Evolutionary conservation across 2,329 filamentous ascomycete genomes (phyloP).

Genomic region (Karstenula rhodostoma): DNA sequence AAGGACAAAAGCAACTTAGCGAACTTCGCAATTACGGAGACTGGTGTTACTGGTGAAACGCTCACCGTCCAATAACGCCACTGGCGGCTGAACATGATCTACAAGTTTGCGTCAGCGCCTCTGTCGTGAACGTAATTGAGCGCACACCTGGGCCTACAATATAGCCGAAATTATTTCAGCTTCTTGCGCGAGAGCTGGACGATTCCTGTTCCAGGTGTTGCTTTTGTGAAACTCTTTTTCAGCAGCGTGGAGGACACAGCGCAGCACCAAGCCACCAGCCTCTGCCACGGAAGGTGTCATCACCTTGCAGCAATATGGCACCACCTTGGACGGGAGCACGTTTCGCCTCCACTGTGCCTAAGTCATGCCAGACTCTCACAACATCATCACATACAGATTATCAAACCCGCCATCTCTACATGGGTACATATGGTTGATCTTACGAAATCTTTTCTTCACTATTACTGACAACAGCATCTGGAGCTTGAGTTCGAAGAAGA

Average conservation of each 20-base stretch:
- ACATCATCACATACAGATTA: neutral
- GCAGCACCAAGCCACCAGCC: neutral
- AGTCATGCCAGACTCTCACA: neutral
- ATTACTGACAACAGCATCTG: neutral
- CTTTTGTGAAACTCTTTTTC: neutral
- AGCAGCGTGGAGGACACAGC: neutral
- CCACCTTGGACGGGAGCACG: neutral
- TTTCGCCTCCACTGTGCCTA: neutral
- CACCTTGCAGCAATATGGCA: neutral
- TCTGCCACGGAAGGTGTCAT: neutral
- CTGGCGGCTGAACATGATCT: slow-evolving; percentile 4
- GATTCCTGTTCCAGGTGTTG: neutral
- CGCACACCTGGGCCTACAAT: neutral
- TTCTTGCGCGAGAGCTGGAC: slow-evolving; percentile 1
- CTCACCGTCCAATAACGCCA: slow-evolving; percentile 6
- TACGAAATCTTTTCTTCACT: neutral
- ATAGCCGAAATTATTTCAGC: neutral
- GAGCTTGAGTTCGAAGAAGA: neutral
- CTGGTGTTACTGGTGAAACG: neutral
- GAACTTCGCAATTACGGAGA: neutral
- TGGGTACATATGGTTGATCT: neutral
- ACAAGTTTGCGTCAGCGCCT: slow-evolving; percentile 3
- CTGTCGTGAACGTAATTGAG: neutral
- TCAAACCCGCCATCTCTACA: neutral
- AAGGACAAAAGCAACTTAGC: neutral